Evolutionary conservation across 202 grass and related monocot genomes (phyloP), one percentile per base, ranked within the genome.

Genomic region (Setaria italica): DNA sequence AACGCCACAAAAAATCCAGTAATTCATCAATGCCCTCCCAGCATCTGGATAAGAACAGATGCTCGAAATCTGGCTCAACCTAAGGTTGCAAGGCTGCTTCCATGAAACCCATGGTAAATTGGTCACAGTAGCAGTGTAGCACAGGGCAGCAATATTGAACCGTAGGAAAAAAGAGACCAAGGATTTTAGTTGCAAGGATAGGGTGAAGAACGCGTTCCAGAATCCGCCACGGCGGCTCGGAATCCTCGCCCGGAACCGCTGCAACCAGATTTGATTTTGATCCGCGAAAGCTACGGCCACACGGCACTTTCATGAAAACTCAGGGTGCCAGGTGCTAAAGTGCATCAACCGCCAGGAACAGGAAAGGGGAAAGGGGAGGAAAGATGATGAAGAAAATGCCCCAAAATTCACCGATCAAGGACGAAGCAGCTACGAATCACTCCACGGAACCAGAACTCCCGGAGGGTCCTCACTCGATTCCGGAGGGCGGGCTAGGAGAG

Each of bases 291-390:
- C 21, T 62, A 30, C 58, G 30, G 55, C 13, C 16, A 59, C 6
- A 34, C 71, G 41, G 65, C 45, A 42, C 30, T 7, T 55, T 21
- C 34, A 12, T 33, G 4, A 74, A 35, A 62, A 16, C 41, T 21
- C 57, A 30, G 13, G 84, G 79, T 33, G 72, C 6, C n/a, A 84
- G 10, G 1, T 58, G 73, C 16, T 64, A 84, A 87, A 87, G 11
- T 14, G 42, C 73, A 35, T 43, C 20, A 75, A 12, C 70, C 7
- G 16, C 70, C 46, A 7, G n/a, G 11, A 64, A 47, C 29, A 41
- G 63, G 15, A 55, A 85, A n/a, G 8, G 55, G 13, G 25, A 21
- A 39, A 4, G 1, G 21, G 41, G 20, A 7, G 3, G 45, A 32
- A n/a, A 3, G 16, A 1, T 6, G 11, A 62, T 14, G 68, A 43